phyloP scores from a whole-genome alignment of 164 flowering plant genomes.

The Euptelea pleiosperma region DNA sequence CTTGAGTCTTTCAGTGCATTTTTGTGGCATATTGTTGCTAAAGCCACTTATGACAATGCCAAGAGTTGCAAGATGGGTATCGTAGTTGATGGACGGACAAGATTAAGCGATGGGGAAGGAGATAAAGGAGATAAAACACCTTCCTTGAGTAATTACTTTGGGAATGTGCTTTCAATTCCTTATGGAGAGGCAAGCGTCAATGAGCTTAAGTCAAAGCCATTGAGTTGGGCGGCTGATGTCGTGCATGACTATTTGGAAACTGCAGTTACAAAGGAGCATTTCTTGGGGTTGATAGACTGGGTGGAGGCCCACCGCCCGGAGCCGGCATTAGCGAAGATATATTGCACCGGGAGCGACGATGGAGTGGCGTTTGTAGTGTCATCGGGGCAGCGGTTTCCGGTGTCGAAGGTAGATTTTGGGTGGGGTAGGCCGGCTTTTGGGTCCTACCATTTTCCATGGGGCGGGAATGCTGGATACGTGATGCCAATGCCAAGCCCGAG shows the following conservation, averaged over 20 bases:
- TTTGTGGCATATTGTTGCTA: conserved; percentile 41
- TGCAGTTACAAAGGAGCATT: conserved; percentile 41
- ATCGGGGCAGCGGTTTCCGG: conserved; percentile 51
- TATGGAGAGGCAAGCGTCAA: conserved; percentile 25
- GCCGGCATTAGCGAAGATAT: conserved; percentile 35
- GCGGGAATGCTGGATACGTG: no score
- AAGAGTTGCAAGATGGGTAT: conserved; percentile 36
- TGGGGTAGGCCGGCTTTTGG: conserved; percentile 61
- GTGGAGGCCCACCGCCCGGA: conserved; percentile 52
- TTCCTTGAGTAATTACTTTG: conserved; percentile 34
- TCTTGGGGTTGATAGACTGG: conserved; percentile 52
- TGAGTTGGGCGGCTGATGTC: conserved; percentile 34
- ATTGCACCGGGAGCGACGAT: conserved; percentile 22
- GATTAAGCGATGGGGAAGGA: conserved; percentile 23
- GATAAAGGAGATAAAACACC: background rate
- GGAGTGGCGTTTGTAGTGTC: conserved; percentile 57
- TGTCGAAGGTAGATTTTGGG: conserved; percentile 44
- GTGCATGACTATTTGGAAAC: conserved; percentile 29
- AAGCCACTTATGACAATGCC: background rate
- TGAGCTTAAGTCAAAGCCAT: conserved; percentile 29
- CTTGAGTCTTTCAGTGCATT: conserved; percentile 44
- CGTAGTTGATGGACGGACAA: conserved; percentile 43
- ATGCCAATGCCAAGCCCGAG: no score
- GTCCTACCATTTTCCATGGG: no score
- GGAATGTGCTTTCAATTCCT: conserved; percentile 49